These are phyloP conservation scores for Pezicula neosporulosa DNA, from an alignment of 2,329 filamentous ascomycete species.

Conservation along the genomic window DNA sequence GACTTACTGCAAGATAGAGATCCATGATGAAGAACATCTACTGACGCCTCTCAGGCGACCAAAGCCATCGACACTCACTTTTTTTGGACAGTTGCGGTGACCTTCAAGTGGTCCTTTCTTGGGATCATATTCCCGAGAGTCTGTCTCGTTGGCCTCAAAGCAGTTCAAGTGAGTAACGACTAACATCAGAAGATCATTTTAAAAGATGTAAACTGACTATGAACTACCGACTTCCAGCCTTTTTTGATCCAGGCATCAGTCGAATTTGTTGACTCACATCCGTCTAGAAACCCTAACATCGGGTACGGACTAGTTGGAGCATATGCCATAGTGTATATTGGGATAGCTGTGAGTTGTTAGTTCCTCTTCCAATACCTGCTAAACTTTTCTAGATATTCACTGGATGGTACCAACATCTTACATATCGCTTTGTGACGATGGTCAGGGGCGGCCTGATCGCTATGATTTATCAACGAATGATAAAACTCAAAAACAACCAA, in stretches of 20 bases:
- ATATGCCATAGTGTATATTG: neutral
- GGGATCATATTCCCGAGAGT: neutral
- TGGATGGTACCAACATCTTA: neutral
- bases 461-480: conserved; percentile 17
- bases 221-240: neutral
- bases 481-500: conserved; percentile 10
- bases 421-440: conserved; percentile 7
- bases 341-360: neutral
- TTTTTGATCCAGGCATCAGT: neutral
- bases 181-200: no score
- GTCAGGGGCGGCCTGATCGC: conserved; percentile 18
- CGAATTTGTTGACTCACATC: neutral
- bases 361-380: neutral
- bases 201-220: no score
- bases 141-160: neutral
- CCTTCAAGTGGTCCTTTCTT: neutral
- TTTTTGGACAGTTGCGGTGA: neutral
- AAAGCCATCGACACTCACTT: neutral
- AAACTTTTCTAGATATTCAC: neutral
- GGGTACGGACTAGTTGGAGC: neutral
- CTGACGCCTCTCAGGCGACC: neutral
- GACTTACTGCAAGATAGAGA: neutral
- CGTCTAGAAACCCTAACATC: neutral
- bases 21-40: neutral
- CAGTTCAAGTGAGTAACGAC: neutral